Evolutionary conservation across 1,139 yeast species (phyloP).

Genomic region (Yamadazyma sp.): DNA sequence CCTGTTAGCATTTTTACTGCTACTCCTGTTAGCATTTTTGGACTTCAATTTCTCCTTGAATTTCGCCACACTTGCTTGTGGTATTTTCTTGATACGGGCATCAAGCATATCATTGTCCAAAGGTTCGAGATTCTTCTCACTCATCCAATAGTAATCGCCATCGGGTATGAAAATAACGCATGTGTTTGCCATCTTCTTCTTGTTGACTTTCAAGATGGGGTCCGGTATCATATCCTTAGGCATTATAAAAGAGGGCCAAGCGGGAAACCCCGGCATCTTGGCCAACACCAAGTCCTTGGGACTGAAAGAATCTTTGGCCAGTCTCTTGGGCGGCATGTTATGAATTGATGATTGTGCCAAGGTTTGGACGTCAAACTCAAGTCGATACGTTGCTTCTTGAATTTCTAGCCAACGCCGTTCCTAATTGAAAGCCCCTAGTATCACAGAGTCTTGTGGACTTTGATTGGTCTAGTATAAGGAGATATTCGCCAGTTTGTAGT

Average conservation of each 20-base stretch:
- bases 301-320: conserved; percentile 20
- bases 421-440: no score
- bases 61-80: conserved; percentile 18
- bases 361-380: background rate
- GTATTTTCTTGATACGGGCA: conserved; percentile 30
- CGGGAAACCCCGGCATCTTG: conserved; percentile 49
- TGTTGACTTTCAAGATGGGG: conserved; percentile 37
- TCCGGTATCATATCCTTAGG: conserved; percentile 41
- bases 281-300: conserved; percentile 44
- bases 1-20: no score
- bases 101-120: conserved; percentile 31
- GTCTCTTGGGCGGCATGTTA: conserved; percentile 29
- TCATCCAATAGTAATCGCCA: conserved; percentile 50
- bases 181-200: conserved; percentile 33
- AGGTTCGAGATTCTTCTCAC: conserved; percentile 36
- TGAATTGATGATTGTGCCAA: background rate
- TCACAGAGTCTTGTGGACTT: no score
- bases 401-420: no score
- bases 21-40: conserved; percentile 2
- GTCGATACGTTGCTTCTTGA: background rate
- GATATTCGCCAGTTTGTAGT: background rate
- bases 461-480: no score
- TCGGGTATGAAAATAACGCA: conserved; percentile 52
- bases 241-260: conserved; percentile 53
- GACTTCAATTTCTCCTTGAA: conserved; percentile 20